Evolutionary conservation across 2,329 filamentous ascomycete genomes (phyloP).

Genomic region (Botrytis fragariae): DNA sequence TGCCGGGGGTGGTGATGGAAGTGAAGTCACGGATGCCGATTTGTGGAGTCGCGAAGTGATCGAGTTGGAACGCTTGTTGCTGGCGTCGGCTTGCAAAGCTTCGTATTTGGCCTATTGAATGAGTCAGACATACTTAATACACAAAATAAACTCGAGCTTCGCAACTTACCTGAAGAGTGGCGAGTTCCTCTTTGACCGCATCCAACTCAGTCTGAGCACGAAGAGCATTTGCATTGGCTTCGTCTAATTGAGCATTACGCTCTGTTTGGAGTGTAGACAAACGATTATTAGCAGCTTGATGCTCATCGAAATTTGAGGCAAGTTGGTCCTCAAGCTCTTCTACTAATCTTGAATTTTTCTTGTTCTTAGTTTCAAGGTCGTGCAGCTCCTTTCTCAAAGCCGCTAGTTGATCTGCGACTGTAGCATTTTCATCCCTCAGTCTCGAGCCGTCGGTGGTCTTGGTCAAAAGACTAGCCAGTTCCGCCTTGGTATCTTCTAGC

Average conservation of each 20-base stretch:
- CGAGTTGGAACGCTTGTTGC: slow-evolving; percentile 56
- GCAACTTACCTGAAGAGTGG: slow-evolving; percentile 59
- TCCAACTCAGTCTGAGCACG: slow-evolving; percentile 69
- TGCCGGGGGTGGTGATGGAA: slow-evolving; percentile 90
- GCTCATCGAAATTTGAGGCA: slow-evolving; percentile 91
- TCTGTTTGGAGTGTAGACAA: slow-evolving; percentile 78
- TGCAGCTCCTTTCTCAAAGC: slow-evolving; percentile 64
- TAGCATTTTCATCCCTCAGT: slow-evolving; percentile 45
- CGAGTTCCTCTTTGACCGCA: slow-evolving; percentile 65
- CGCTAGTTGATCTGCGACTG: slow-evolving; percentile 55
- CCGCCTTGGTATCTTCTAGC: slow-evolving; percentile 58
- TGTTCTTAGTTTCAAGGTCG: slow-evolving; percentile 66
- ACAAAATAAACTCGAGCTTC: not conserved
- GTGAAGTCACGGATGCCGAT: slow-evolving; percentile 74
- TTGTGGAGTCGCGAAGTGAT: slow-evolving; percentile 59
- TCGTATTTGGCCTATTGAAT: slow-evolving; percentile 58
- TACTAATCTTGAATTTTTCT: slow-evolving; percentile 87
- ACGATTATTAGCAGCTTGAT: slow-evolving; percentile 79
- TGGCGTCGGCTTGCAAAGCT: slow-evolving; percentile 34
- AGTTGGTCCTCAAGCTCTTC: slow-evolving; percentile 97
- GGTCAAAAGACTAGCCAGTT: slow-evolving; percentile 53
- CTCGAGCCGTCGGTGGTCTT: slow-evolving; percentile 46
- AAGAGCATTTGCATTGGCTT: slow-evolving; percentile 64
- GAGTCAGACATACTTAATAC: not conserved
- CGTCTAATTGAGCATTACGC: slow-evolving; percentile 72